Base-by-base conservation (phyloP, 352 stramenopile genomes). In the Globisporangium uncinulatum region DNA sequence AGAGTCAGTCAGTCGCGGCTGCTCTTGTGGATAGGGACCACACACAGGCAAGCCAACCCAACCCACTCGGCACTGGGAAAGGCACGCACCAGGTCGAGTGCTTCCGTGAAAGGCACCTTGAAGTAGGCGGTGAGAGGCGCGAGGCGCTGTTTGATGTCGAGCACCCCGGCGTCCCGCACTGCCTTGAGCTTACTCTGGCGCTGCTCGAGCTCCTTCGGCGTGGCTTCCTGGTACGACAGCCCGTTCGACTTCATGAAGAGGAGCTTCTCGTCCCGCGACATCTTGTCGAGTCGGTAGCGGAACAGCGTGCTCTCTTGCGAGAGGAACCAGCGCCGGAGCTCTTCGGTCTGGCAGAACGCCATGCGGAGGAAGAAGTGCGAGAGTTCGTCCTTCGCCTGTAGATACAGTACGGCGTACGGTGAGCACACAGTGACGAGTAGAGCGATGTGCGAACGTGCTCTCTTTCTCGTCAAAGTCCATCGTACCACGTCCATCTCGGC, bases 311-410 rank as follows among this genome's bases (percentile, higher is more conserved):
- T 94, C 70, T 99, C 93, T 61, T 98, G 94, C 6, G 82, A 83
- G 15, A 99, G 72, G 69, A 99, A 99, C 97, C 97, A 99, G 45
- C 96, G 89, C 31, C 97, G 84, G 21, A 99, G 74, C 71, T 99
- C 97, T 59, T 99, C 97, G 4, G 87, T 97, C 56, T 97, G 91
- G 67, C 96, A 99, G 73, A 99, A 99, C 7, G 96, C 96, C 61
- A 99, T 92, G 31, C 97, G 85, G 56, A 99, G 67, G 48, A 99
- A 98, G 69, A 98, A 99, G 68, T 99, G 97, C 37, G 96, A 99
- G 17, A 98, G 72, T 57, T 93, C 83, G 69, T 98, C 85, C 70
- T 97, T 97, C 44, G 81, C 62, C 72, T 82, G 42, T n/a, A 59
- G 49, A 6, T 14, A 54, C n/a, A 19, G 34, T 39, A 7, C 10